phyloP scores from a whole-genome alignment of 257 asterid genomes.

The Scutellaria barbata region DNA sequence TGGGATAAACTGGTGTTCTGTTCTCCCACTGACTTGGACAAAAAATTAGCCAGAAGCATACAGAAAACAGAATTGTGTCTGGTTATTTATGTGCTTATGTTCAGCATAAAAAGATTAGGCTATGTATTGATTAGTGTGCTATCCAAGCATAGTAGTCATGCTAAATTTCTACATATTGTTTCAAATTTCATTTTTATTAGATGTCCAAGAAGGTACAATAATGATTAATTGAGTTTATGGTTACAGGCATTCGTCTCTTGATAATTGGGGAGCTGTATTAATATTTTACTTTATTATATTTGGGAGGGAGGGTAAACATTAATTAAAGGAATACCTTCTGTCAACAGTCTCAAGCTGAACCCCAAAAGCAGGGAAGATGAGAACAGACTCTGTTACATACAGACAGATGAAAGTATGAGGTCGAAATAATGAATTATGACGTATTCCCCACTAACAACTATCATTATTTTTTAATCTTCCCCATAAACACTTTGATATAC shows the following conservation, averaged over 20 bases:
- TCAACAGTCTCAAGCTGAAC: constrained; percentile 89
- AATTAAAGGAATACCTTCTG: constrained; percentile 60
- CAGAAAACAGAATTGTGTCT: constrained; percentile 12
- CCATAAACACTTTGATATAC: not conserved
- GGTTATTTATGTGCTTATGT: not conserved
- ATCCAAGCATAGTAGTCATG: not conserved
- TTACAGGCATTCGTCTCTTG: not conserved
- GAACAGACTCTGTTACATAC: constrained; percentile 66
- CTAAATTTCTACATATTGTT: not conserved
- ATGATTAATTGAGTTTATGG: not conserved
- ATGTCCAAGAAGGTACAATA: not conserved
- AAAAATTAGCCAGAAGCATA: not conserved
- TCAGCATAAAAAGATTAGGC: not conserved
- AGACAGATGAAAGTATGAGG: constrained; percentile 28
- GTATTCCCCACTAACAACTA: not conserved
- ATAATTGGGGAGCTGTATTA: not conserved
- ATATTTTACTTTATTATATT: too few relatives aligned
- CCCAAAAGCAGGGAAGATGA: constrained; percentile 81
- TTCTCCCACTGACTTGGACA: constrained; percentile 64
- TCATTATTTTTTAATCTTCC: not conserved
- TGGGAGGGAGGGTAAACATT: too few relatives aligned
- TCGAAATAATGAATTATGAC: constrained; percentile 19
- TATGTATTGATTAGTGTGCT: not conserved
- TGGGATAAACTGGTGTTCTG: constrained; percentile 63
- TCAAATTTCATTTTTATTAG: not conserved